These are phyloP conservation scores for Rhodamnia argentea DNA, from an alignment of 345 rosid genomes.

Conservation along the genomic window DNA sequence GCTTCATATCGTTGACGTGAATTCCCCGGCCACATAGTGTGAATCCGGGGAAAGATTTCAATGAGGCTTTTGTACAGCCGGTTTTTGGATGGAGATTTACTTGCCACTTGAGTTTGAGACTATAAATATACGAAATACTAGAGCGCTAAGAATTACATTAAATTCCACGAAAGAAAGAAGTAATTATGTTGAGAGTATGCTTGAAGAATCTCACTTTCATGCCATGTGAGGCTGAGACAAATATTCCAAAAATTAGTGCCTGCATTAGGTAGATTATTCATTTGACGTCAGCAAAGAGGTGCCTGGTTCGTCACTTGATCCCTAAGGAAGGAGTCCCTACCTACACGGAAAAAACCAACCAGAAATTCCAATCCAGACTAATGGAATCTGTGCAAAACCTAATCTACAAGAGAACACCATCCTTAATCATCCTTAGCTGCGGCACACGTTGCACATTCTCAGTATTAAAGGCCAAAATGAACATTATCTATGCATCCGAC, in stretches of 20 bases:
- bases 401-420: not conserved
- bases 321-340: not conserved
- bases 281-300: not conserved
- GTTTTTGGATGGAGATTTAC: not conserved
- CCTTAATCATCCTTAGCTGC: not conserved
- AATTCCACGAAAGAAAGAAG: not conserved
- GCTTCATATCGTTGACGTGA: too few species aligned
- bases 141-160: not conserved
- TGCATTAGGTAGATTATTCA: not conserved
- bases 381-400: not conserved
- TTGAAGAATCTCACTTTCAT: not conserved
- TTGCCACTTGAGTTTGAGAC: not conserved
- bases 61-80: too few species aligned
- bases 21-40: too few species aligned
- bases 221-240: not conserved
- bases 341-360: not conserved
- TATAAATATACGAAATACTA: not conserved
- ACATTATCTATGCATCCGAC: not conserved
- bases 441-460: not conserved
- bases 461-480: not conserved
- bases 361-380: not conserved
- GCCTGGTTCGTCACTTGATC: not conserved
- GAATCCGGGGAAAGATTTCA: too few species aligned
- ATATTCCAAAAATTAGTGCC: too few species aligned
- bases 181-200: not conserved